phyloP scores from a whole-genome alignment of 2,329 filamentous ascomycete genomes.

The Colletotrichum eleusines region DNA sequence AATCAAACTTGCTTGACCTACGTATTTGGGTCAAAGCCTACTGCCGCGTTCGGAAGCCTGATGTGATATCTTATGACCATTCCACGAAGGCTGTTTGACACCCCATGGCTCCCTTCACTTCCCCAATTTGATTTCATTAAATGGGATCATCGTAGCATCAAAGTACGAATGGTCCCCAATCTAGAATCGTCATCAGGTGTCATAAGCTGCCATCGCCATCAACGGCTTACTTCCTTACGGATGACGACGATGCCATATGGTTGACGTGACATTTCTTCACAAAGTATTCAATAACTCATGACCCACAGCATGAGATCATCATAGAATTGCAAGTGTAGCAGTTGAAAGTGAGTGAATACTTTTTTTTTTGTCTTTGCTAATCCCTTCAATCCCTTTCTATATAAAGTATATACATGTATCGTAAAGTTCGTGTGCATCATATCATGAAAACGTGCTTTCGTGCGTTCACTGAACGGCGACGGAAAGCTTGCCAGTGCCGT shows the following conservation, averaged over 20 bases:
- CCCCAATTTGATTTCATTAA: constrained; percentile 42
- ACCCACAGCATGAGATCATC: not conserved
- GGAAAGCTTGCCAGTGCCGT: constrained; percentile 58
- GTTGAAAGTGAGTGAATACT: not conserved
- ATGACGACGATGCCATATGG: not conserved
- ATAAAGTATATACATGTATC: constrained; percentile 39
- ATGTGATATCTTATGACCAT: too few relatives aligned
- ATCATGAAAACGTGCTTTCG: constrained; percentile 10
- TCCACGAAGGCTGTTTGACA: too few relatives aligned
- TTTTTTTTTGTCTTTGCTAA: not conserved
- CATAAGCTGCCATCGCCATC: not conserved
- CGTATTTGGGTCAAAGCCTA: too few relatives aligned
- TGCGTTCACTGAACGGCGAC: constrained; percentile 32
- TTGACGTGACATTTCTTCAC: not conserved
- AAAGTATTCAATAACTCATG: too few relatives aligned
- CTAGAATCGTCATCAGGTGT: not conserved
- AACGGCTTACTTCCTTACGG: too few relatives aligned
- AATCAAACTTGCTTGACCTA: too few relatives aligned
- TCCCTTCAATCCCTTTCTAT: constrained; percentile 16
- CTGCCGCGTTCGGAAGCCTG: too few relatives aligned
- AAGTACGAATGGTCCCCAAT: not conserved
- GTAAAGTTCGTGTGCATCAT: constrained; percentile 36
- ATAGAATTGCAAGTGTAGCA: too few relatives aligned
- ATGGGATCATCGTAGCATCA: not conserved
- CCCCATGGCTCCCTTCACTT: too few relatives aligned